phyloP scores from a whole-genome alignment of 1,139 yeast genomes.

The Candida tetrigidarum region DNA sequence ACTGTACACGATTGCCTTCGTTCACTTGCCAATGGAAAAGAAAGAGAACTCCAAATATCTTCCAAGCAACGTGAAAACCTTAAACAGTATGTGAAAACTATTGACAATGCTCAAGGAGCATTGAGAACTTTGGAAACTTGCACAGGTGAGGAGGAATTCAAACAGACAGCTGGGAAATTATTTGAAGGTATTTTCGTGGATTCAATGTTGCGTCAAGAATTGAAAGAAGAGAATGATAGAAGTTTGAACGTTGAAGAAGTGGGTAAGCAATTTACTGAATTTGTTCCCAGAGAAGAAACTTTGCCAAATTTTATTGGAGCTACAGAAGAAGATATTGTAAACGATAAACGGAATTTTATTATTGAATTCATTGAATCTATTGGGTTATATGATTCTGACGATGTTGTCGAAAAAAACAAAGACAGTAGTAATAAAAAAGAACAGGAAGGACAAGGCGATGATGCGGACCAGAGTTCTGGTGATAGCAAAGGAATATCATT shows the following conservation, averaged over 20 bases:
- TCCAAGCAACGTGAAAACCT: constrained; percentile 8
- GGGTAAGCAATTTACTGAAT: constrained; percentile 43
- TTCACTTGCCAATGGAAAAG: constrained; percentile 1
- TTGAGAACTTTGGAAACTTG: constrained; percentile 12
- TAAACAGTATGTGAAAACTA: constrained; percentile 7
- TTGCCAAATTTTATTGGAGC: constrained; percentile 46
- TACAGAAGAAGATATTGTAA: constrained; percentile 17
- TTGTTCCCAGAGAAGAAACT: constrained; percentile 56
- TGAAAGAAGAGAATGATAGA: constrained; percentile 26
- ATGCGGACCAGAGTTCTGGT: constrained; percentile 18
- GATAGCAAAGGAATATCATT: constrained; percentile 31
- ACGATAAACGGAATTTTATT: constrained; percentile 37
- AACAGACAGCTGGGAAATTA: constrained; percentile 18
- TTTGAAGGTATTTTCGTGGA: constrained; percentile 30
- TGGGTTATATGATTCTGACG: constrained; percentile 52
- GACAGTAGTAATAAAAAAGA: too few relatives aligned
- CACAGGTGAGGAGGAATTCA: constrained; percentile 7
- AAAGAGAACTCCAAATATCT: constrained; percentile 5
- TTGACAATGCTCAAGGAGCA: constrained; percentile 25
- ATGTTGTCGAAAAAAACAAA: constrained; percentile 18
- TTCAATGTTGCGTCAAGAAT: constrained; percentile 38
- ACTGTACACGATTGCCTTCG: constrained; percentile 11
- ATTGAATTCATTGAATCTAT: constrained; percentile 62
- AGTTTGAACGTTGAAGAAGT: constrained; percentile 49
- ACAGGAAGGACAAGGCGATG: constrained; percentile 18